Base-by-base conservation (phyloP, 345 rosid species). In the sweet orange (Citrus sinensis) region DNA sequence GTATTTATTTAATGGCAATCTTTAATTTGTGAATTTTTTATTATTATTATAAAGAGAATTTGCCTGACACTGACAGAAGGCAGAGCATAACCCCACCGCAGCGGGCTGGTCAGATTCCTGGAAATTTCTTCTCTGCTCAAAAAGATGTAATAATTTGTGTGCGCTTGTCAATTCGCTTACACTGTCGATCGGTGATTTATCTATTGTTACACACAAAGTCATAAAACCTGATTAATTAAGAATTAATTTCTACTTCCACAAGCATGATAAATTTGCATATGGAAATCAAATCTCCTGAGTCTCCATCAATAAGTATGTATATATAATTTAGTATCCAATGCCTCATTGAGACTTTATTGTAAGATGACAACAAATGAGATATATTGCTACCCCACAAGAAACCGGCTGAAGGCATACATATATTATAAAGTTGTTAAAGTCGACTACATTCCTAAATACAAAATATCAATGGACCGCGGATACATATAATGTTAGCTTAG, bases 51-150 rank as follows among this genome's bases (percentile, higher is more conserved):
- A 64, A 64, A 64, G 67, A 32, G 34, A 29, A 9, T 25, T 64
- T 29, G n/a, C 11, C 67, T 64, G 20, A 37, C 76, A 72, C 20
- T 35, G 34, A 73, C 51, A 71, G 37, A 49, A 9, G 30, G 6
- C 32, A 32, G 4, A 29, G n/a, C 32, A 62, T 20, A 32, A 70
- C 72, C 85, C 85, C 75, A 69, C 85, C 68, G 19, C 59, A 19
- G 60, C 10, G 7, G 58, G 29, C 10, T 7, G 1, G 37, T 76
- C 66, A 59, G 71, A 56, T 79, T 82, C 85, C 39, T 37, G 76
- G 85, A 85, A 85, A 79, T 82, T 82, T 82, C 87, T 62, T 64
- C 13, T 46, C 51, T 11, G 14, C 29, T 14, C 58, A 34, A 34
- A 49, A 74, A 16, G 63, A 51, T 40, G 25, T 2, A 65, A 46